phyloP scores from a whole-genome alignment of 495 filamentous ascomycete species.

The Daldinia grandis region DNA sequence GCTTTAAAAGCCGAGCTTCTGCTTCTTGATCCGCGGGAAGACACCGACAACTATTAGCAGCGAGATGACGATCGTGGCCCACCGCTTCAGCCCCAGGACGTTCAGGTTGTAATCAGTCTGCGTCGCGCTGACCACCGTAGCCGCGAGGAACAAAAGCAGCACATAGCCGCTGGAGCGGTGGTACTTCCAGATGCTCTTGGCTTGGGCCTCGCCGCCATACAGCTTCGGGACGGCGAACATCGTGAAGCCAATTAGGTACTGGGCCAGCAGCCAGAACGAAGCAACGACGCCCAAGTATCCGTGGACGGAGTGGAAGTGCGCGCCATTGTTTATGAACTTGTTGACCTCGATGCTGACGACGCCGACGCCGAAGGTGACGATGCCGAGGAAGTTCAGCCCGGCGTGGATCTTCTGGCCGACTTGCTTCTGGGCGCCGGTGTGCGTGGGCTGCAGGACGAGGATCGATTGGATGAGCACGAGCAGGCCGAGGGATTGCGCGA shows the following conservation, averaged over 20 bases:
- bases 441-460: conserved; percentile 88
- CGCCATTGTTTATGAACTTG: conserved; percentile 67
- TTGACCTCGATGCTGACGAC: conserved; percentile 84
- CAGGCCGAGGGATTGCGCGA: conserved; percentile 79
- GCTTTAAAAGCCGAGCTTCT: conserved; percentile 73
- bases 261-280: conserved; percentile 73
- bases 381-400: conserved; percentile 68
- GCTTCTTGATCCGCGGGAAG: conserved; percentile 78
- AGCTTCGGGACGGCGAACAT: conserved; percentile 76
- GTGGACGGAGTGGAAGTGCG: conserved; percentile 81
- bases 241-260: conserved; percentile 79
- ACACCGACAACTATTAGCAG: conserved; percentile 73
- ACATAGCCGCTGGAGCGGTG: conserved; percentile 83
- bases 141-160: conserved; percentile 72
- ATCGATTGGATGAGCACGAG: conserved; percentile 79
- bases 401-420: conserved; percentile 75
- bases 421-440: conserved; percentile 75
- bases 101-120: conserved; percentile 73
- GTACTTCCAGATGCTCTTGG: conserved; percentile 87
- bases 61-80: conserved; percentile 69
- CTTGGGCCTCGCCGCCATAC: conserved; percentile 80
- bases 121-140: conserved; percentile 77
- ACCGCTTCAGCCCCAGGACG: conserved; percentile 72
- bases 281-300: conserved; percentile 81
- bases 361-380: conserved; percentile 68